phyloP scores from a whole-genome alignment of 2,329 filamentous ascomycete species.

The Penicillium freii region DNA sequence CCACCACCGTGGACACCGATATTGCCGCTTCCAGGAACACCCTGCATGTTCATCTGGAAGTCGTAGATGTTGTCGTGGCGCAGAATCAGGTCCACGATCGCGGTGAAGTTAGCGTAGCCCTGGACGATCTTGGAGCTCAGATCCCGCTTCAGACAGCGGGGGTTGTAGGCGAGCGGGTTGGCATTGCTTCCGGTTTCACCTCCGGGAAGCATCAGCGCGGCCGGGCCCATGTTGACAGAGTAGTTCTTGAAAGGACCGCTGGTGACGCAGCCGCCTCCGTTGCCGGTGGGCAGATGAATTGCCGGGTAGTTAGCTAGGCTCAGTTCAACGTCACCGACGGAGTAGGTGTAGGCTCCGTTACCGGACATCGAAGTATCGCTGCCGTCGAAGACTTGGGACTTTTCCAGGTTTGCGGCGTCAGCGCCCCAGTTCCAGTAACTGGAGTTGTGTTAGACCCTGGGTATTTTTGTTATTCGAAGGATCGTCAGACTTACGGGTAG shows the following conservation, averaged over 20 bases:
- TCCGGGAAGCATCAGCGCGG: slow-evolving; percentile 14
- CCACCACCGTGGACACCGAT: slow-evolving; percentile 48
- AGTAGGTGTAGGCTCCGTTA: slow-evolving; percentile 41
- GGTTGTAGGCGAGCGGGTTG: slow-evolving; percentile 30
- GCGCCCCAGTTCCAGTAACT: slow-evolving; percentile 50
- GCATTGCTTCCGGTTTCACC: slow-evolving; percentile 1
- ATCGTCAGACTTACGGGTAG: slow-evolving; percentile 23
- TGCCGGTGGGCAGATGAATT: slow-evolving; percentile 43
- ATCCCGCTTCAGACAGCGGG: slow-evolving; percentile 31
- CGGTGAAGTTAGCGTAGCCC: slow-evolving; percentile 24
- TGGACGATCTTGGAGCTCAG: slow-evolving; percentile 23
- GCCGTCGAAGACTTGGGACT: slow-evolving; percentile 53
- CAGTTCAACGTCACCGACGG: slow-evolving; percentile 23
- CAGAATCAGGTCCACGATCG: slow-evolving; percentile 24
- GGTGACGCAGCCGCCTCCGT: slow-evolving; percentile 38
- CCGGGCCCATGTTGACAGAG: slow-evolving; percentile 30
- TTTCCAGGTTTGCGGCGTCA: slow-evolving; percentile 37
- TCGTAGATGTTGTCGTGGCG: slow-evolving; percentile 26
- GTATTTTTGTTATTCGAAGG: not conserved
- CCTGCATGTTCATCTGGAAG: slow-evolving; percentile 43
- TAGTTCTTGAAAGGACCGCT: slow-evolving; percentile 39
- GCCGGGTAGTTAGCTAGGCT: slow-evolving; percentile 27
- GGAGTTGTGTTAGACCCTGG: not conserved
- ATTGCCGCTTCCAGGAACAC: slow-evolving; percentile 31
- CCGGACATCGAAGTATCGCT: slow-evolving; percentile 47